Evolutionary conservation across 179 eudicot genomes (phyloP).

Genomic region (Patellifolia procumbens): DNA sequence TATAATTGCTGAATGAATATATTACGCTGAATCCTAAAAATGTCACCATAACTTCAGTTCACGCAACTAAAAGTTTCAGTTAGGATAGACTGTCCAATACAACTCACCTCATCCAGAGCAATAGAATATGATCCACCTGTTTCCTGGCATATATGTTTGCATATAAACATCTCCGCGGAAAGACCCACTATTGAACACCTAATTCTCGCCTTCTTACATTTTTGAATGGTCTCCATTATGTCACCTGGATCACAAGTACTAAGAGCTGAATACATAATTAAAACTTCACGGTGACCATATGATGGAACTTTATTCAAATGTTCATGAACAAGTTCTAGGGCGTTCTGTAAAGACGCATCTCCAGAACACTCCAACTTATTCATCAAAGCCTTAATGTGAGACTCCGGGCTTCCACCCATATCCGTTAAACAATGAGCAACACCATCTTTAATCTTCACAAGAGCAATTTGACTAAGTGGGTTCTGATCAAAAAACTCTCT

Average conservation of each 20-base stretch:
- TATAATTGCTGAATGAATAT: neutral
- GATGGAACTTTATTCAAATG: conserved; percentile 73
- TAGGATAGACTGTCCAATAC: neutral
- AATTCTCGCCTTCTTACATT: conserved; percentile 85
- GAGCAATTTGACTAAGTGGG: conserved; percentile 90
- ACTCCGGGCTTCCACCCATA: conserved; percentile 96
- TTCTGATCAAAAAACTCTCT: conserved; percentile 97
- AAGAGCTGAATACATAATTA: conserved; percentile 79
- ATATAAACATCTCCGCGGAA: conserved; percentile 90
- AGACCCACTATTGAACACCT: conserved; percentile 90
- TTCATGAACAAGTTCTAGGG: conserved; percentile 79
- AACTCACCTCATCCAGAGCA: conserved; percentile 88
- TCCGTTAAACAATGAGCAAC: conserved; percentile 78
- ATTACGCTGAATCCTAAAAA: neutral
- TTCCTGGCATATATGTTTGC: conserved; percentile 86
- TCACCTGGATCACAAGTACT: conserved; percentile 98
- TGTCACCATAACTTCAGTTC: neutral
- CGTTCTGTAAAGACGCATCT: conserved; percentile 87
- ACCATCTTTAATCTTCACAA: conserved; percentile 79
- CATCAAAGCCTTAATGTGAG: conserved; percentile 86
- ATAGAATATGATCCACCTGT: conserved; percentile 85
- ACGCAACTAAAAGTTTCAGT: neutral
- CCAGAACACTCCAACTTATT: conserved; percentile 86
- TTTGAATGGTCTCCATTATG: conserved; percentile 78
- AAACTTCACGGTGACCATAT: conserved; percentile 92